Evolutionary conservation across 768 basidiomycete species (phyloP), one percentile per base, ranked within the genome.

Genomic region (Lyophyllum semitale): DNA sequence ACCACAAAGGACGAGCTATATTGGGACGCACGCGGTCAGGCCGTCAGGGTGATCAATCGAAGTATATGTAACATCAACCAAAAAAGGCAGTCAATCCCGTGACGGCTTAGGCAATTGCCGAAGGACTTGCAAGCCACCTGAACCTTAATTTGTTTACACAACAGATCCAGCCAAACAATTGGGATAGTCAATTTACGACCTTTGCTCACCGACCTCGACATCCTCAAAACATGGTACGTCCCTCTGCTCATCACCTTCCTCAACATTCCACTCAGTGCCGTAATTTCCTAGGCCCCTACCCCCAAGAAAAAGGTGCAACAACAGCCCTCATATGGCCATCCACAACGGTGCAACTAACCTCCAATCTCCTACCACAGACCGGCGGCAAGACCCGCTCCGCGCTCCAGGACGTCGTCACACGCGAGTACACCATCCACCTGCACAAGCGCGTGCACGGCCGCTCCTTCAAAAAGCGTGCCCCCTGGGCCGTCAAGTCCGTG

Each of bases 341-440:
- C 32, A 49, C 46, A 22, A 42, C 23, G n/a, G 53, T 35, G 18
- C 18, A 11, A 48, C 53, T 52, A 32, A 58, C 46, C 12, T 18
- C 40, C 49, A 51, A 15, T 41, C 48, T 50, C 41, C 11, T 7
- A 29, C 27, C n/a, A 2, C 58, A 86, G 82, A 81, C 88, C 68
- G 79, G 81, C 72, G 86, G 86, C 76, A 96, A 97, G 84, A 85
- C 85, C 68, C 94, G 96, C 76, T 95, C 94, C 57, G 96, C 96
- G 52, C 92, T 98, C 72, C 85, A 92, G 77, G 96, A 98, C 74
- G 96, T 98, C 77, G 96, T 98, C 62, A 91, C 95, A 62, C 89
- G 95, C 68, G 96, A 99, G 74, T 97, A 98, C 88, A 98, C 96
- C 68, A 90, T 98, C 81, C 93, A 97, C 77, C 79, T 98, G 37